Evolutionary conservation across 2,329 filamentous ascomycete genomes (phyloP).

Genomic region (Paraconiothyrium brasiliense): DNA sequence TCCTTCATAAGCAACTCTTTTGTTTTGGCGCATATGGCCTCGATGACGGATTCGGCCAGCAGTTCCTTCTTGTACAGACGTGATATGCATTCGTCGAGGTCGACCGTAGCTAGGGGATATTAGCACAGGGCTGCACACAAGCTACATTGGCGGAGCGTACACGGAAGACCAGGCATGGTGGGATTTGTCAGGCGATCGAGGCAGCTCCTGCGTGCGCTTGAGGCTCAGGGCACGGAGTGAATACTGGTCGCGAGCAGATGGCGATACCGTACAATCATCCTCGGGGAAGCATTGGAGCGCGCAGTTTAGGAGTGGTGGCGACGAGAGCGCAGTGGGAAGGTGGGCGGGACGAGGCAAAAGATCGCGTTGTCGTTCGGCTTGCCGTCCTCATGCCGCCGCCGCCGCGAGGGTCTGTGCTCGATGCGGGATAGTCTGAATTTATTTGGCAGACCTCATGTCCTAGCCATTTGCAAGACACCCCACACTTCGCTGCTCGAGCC

Average conservation of each 20-base stretch:
- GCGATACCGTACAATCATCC: conserved; percentile 53
- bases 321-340: conserved; percentile 25
- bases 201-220: conserved; percentile 39
- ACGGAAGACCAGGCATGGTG: conserved; percentile 61
- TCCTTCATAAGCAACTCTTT: conserved; percentile 99
- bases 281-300: conserved; percentile 44
- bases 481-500: conserved; percentile 18
- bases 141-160: conserved; percentile 46
- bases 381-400: conserved; percentile 10
- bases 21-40: conserved; percentile 98
- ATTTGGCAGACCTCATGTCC: conserved; percentile 20
- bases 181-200: conserved; percentile 29
- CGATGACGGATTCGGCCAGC: conserved; percentile 95
- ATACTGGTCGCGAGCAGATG: conserved; percentile 48
- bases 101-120: conserved; percentile 78
- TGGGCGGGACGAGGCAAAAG: conserved; percentile 21
- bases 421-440: conserved; percentile 18
- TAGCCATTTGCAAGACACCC: conserved; percentile 17
- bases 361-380: conserved; percentile 4
- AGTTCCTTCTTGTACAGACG: conserved; percentile 97
- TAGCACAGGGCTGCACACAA: conserved; percentile 9
- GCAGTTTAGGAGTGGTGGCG: conserved; percentile 28
- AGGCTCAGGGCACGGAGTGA: conserved; percentile 47
- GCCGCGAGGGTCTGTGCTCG: background rate
- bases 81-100: conserved; percentile 98